phyloP scores from a whole-genome alignment of 495 filamentous ascomycete genomes.

The Neurospora sp. region DNA sequence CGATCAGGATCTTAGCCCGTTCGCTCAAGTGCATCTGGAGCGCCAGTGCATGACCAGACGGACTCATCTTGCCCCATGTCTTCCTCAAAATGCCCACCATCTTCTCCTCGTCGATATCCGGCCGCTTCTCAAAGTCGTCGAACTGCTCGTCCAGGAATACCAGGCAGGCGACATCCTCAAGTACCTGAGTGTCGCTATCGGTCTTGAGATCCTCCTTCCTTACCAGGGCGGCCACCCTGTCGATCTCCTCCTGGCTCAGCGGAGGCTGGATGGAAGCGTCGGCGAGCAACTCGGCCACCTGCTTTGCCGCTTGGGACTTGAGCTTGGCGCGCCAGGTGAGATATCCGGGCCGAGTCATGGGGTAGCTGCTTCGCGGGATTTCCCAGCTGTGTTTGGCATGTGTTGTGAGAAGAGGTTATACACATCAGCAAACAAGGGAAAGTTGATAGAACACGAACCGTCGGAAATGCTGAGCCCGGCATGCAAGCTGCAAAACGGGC shows the following conservation, averaged over 20 bases:
- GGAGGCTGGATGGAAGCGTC: conserved; percentile 27
- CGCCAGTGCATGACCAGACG: conserved; percentile 55
- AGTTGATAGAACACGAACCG: conserved; percentile 14
- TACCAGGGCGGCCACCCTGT: conserved; percentile 49
- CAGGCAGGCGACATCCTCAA: conserved; percentile 79
- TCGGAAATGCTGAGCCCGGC: conserved; percentile 70
- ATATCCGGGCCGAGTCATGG: conserved; percentile 60
- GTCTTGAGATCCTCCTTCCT: conserved; percentile 54
- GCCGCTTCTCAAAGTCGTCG: conserved; percentile 54
- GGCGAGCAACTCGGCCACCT: conserved; percentile 45
- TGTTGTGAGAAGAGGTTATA: not conserved
- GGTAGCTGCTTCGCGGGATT: conserved; percentile 58
- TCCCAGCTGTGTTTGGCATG: conserved; percentile 54
- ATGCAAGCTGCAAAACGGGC: conserved; percentile 56
- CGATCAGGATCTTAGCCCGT: conserved; percentile 46
- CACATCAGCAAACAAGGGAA: not conserved
- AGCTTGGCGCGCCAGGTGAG: conserved; percentile 63
- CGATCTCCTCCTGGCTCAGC: conserved; percentile 27
- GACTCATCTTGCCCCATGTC: conserved; percentile 79
- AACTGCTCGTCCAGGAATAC: conserved; percentile 82
- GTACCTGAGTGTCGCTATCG: conserved; percentile 56
- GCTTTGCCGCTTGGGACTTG: conserved; percentile 58
- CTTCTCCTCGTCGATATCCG: conserved; percentile 59
- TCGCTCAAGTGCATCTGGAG: conserved; percentile 54
- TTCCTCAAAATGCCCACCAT: conserved; percentile 62